These are phyloP conservation scores for Castanopsis chinensis DNA, from an alignment of 306 rosid genomes.

Conservation along the genomic window DNA sequence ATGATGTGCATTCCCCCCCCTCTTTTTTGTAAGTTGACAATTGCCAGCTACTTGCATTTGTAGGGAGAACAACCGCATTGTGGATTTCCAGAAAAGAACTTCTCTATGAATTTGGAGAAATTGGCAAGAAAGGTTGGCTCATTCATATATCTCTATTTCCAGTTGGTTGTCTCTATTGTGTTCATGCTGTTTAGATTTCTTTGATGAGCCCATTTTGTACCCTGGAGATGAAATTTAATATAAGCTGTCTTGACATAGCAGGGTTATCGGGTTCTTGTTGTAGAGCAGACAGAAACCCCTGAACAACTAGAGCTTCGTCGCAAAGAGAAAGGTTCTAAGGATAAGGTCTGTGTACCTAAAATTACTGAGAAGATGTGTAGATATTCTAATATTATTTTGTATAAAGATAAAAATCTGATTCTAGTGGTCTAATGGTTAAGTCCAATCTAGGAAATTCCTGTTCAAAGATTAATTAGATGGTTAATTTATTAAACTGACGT, in stretches of 20 bases:
- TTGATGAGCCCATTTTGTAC: slow-evolving; percentile 14
- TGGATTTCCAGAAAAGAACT: slow-evolving; percentile 95
- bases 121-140: slow-evolving; percentile 86
- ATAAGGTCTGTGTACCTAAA: slow-evolving; percentile 51
- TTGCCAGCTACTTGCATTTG: slow-evolving; percentile 22
- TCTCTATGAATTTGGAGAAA: slow-evolving; percentile 78
- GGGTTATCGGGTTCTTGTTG: slow-evolving; percentile 94
- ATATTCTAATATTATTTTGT: not conserved
- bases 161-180: not conserved
- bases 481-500: not conserved
- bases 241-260: slow-evolving; percentile 33
- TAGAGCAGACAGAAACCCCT: slow-evolving; percentile 99
- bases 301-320: slow-evolving; percentile 88
- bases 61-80: slow-evolving; percentile 99
- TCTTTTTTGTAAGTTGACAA: slow-evolving; percentile 6
- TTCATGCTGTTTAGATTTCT: slow-evolving; percentile 8
- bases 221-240: slow-evolving; percentile 31
- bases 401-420: not conserved
- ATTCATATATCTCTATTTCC: slow-evolving; percentile 7
- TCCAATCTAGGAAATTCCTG: not conserved
- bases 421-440: not conserved
- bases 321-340: slow-evolving; percentile 83
- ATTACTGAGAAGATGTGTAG: not conserved
- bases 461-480: not conserved
- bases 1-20: not conserved